Evolutionary conservation across 441 rosid genomes (phyloP).

Genomic region (Rhodomyrtus psidioides): DNA sequence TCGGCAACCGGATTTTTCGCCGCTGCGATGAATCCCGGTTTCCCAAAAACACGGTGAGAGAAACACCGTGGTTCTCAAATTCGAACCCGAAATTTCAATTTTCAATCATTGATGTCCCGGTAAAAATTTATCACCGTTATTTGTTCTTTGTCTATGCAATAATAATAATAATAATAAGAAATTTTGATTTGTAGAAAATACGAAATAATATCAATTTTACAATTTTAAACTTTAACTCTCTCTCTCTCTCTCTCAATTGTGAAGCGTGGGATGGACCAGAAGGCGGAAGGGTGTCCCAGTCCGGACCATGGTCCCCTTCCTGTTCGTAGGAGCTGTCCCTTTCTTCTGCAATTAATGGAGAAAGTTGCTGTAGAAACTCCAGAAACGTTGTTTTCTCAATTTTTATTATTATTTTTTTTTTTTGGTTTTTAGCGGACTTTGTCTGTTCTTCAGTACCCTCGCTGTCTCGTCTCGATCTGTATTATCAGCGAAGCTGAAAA

Average conservation of each 20-base stretch:
- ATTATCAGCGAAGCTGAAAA: not conserved
- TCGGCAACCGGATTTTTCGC: not conserved
- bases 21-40: not conserved
- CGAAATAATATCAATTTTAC: no score
- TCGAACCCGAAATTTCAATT: no score
- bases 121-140: not conserved
- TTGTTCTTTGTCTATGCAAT: not conserved
- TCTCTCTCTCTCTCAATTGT: not conserved
- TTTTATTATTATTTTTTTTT: not conserved
- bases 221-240: not conserved
- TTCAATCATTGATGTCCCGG: no score
- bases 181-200: not conserved
- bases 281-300: not conserved
- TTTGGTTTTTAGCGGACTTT: not conserved
- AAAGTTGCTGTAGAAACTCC: not conserved
- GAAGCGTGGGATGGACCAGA: not conserved
- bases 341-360: not conserved
- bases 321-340: not conserved
- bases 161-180: not conserved
- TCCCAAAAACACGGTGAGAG: not conserved
- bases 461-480: not conserved
- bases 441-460: not conserved
- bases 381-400: not conserved
- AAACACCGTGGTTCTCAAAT: not conserved
- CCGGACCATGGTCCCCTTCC: not conserved